phyloP scores from a whole-genome alignment of 2,329 filamentous ascomycete genomes.

The Fusarium staphyleae region DNA sequence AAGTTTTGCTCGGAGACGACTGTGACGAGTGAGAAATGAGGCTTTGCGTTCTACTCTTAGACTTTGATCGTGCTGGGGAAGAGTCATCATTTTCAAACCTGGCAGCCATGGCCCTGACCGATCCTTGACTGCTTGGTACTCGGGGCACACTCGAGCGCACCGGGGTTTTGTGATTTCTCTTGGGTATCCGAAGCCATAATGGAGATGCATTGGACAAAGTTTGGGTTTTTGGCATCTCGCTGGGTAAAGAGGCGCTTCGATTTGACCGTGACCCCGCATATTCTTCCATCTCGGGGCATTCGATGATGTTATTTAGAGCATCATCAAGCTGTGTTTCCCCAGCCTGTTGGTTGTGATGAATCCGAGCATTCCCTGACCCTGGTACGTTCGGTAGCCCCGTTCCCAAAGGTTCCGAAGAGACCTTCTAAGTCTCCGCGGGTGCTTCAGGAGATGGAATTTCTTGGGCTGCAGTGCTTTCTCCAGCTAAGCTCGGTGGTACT shows the following conservation, averaged over 20 bases:
- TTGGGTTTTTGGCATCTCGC: neutral
- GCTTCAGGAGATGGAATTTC: slow-evolving; percentile 4
- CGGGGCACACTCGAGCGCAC: slow-evolving; percentile 28
- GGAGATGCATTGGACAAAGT: neutral
- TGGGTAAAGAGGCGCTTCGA: slow-evolving; percentile 2
- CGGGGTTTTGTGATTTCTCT: slow-evolving; percentile 10
- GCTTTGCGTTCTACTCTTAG: slow-evolving; percentile 30
- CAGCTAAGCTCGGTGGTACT: slow-evolving; percentile 12
- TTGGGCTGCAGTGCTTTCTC: neutral
- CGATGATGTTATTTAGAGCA: neutral
- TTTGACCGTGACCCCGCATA: neutral
- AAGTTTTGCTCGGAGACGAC: slow-evolving; percentile 11
- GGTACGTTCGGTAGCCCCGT: neutral
- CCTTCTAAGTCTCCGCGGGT: slow-evolving; percentile 30
- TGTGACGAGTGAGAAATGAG: slow-evolving; percentile 34
- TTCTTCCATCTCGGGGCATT: neutral
- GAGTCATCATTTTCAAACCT: slow-evolving; percentile 53
- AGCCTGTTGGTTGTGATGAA: neutral
- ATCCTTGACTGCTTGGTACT: slow-evolving; percentile 39
- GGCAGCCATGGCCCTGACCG: slow-evolving; percentile 60
- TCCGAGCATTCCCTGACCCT: neutral
- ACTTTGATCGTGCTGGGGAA: slow-evolving; percentile 3
- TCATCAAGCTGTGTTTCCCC: neutral
- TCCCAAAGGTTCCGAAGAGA: slow-evolving; percentile 10
- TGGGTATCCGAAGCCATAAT: slow-evolving; percentile 12